Evolutionary conservation across 2,329 filamentous ascomycete species (phyloP), one percentile per base, ranked within the genome.

Genomic region (Talaromyces albobiverticillius): DNA sequence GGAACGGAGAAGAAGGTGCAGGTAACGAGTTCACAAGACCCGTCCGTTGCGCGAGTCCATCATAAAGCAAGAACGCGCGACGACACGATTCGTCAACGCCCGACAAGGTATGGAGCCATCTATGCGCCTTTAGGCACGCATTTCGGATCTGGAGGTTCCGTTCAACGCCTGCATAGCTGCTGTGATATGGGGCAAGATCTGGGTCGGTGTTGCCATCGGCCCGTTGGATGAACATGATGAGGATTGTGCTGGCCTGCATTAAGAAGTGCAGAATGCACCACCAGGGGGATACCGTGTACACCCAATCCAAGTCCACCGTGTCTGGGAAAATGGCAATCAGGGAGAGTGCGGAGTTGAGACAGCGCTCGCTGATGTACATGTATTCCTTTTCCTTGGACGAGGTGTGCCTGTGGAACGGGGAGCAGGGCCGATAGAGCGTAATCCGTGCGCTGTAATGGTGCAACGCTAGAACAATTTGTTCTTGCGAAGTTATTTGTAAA

Each of bases 191-290:
- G 61, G 57, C 22, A 59, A 59, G n/a, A n/a, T n/a, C n/a, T n/a
- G n/a, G n/a, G n/a, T 31, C 60, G 57, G 47, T 60, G 63, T 7
- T 66, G 64, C 1, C 76, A 55, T n/a, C 69, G 68, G n/a, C n/a
- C n/a, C 3, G 22, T 22, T 52, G 29, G 16, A 7, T 38, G 41
- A 45, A 52, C 13, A 76, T 65, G 14, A 76, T 64, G 13, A 76
- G 60, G 7, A 74, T 68, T 0, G 68, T 72, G 0, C 67, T 71
- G 1, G 73, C 70, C 57, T 76, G 74, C 63, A 76, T 74, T 2
- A 76, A 56, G 55, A 66, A 72, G 57, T 76, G 73, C 0, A 77
- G 61, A n/a, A 73, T 63, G 51, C 61, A 65, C 71, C 73, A 76
- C 72, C 72, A 76, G 9, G 72, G 71, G 0, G 71, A 64, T 2